phyloP scores from a whole-genome alignment of 1,284 basidiomycete species.

The Leccinum glutinopallens region DNA sequence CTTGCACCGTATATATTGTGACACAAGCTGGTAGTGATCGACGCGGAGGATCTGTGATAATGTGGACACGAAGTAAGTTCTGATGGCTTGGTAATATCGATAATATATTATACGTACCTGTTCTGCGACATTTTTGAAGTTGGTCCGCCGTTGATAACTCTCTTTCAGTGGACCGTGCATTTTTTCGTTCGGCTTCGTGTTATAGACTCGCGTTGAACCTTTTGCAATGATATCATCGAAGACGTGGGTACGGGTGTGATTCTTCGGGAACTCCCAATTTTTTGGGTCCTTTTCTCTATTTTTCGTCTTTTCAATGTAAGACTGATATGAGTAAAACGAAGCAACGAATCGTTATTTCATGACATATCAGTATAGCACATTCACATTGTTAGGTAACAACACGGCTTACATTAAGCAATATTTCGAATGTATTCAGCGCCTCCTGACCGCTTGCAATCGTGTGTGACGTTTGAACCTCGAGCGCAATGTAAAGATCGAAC shows the following conservation, averaged over 20 bases:
- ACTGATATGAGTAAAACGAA: not conserved
- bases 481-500: conserved; percentile 33
- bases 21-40: conserved; percentile 19
- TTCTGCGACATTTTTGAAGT: conserved; percentile 37
- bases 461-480: conserved; percentile 37
- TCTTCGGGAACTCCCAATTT: conserved; percentile 42
- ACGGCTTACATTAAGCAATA: conserved; percentile 26
- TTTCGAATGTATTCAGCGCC: conserved; percentile 25
- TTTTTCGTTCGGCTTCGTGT: conserved; percentile 39
- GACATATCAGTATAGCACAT: no score
- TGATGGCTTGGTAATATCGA: not conserved
- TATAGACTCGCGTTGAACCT: conserved; percentile 35
- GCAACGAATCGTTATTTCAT: no score
- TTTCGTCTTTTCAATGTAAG: conserved; percentile 12
- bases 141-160: conserved; percentile 33
- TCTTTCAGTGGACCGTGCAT: conserved; percentile 35
- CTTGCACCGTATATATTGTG: no score
- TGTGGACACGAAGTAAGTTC: no score
- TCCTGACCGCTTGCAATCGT: conserved; percentile 31
- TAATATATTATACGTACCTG: conserved; percentile 27
- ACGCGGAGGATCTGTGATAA: conserved; percentile 28
- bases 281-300: conserved; percentile 17
- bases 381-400: not conserved
- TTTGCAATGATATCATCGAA: conserved; percentile 39
- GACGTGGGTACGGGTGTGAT: conserved; percentile 35